Conservation (phyloP, 192 early-diverging fungal species). For the Gigaspora rosea region DNA sequence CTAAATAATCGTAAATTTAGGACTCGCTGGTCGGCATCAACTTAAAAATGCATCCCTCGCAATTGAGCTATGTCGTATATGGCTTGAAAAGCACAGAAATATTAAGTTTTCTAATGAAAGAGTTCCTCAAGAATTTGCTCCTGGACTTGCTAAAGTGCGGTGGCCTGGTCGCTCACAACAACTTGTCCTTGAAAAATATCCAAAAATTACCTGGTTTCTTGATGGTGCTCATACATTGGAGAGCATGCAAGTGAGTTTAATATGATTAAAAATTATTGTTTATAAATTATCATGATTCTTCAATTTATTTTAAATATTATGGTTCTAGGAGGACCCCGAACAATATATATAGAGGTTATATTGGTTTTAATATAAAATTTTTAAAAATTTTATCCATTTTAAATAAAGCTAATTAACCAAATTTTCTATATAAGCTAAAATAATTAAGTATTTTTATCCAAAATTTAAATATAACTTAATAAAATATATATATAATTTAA, state of each 20-base stretch:
- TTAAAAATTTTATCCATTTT: too few species aligned
- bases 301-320: too few species aligned
- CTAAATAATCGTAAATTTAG: constrained; percentile 39
- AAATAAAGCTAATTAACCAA: too few species aligned
- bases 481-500: too few species aligned
- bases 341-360: too few species aligned
- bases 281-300: background rate
- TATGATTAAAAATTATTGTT: background rate
- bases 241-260: constrained; percentile 60
- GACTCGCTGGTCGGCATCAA: constrained; percentile 85
- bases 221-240: constrained; percentile 97
- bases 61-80: constrained; percentile 66
- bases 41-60: constrained; percentile 83
- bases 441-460: too few species aligned
- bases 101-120: constrained; percentile 30
- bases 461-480: too few species aligned
- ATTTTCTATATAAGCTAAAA: too few species aligned
- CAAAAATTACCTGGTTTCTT: constrained; percentile 69
- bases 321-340: too few species aligned
- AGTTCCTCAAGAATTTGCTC: constrained; percentile 54
- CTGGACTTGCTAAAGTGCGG: constrained; percentile 62
- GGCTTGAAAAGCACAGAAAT: constrained; percentile 54
- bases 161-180: constrained; percentile 94
- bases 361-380: too few species aligned
- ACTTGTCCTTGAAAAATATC: constrained; percentile 50